Base-by-base conservation (phyloP, 495 filamentous ascomycete species). In the Endocarpon pusillum region DNA sequence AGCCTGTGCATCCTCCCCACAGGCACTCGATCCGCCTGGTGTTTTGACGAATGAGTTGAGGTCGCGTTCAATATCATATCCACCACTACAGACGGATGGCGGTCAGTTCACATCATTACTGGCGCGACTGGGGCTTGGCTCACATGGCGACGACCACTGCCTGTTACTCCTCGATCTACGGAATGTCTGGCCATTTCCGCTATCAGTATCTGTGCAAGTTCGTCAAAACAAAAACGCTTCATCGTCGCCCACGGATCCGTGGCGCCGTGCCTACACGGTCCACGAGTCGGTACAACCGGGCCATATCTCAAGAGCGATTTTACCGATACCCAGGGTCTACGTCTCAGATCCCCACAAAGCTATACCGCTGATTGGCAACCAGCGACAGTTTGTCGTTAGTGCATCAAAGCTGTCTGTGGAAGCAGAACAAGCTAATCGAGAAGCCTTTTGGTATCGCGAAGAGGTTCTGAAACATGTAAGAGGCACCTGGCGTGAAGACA, bases 361-460 rank as follows among this genome's bases (percentile, higher is more conserved):
- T 4, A 85, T 94, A 21, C 85, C 86, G 0, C 71, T 75, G 7
- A 62, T 93, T 21, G 57, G 54, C 3, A 69, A 73, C 3, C 72
- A 80, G 45, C 69, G 83, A 8, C 86, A 94, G 52, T 94, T 89
- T 42, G 81, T 94, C 15, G 81, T 93, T 32, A 85, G 75, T 47
- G 73, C 75, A 26, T 69, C 69, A 39, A 81, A 82, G 42, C 64
- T 81, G 32, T 75, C 78, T 0, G 78, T 81, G 1, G 81, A 89
- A 38, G 70, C 66, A 17, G 85, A 94, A 53, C 69, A 75, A 21
- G 70, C 75, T 4, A 75, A 65, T 26, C 67, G 86, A 24, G 83
- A 93, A 57, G 74, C 76, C 1, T 94, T 94, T 53, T 94, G 86
- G 86, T 94, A 83, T 56, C 69, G 86, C 4, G 79, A 91, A 46